Evolutionary conservation across 305 asterid genomes (phyloP).

Genomic region (Coffea humblotiana): DNA sequence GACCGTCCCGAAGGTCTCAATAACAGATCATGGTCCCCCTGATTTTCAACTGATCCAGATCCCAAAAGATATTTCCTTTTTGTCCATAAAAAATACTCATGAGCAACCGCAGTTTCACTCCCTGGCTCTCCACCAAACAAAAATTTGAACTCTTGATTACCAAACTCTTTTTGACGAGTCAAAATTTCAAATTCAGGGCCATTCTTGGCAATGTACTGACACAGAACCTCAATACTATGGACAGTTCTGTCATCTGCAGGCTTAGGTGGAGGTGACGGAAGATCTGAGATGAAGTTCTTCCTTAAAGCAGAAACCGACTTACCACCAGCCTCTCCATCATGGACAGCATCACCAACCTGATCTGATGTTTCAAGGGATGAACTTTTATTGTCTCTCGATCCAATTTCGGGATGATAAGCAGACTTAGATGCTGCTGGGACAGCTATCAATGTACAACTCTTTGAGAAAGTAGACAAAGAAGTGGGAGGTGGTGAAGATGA

Average conservation of each 20-base stretch:
- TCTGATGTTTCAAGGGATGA: slow-evolving; percentile 7
- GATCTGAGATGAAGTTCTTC: slow-evolving; percentile 31
- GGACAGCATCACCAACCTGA: slow-evolving; percentile 11
- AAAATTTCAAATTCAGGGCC: slow-evolving; percentile 35
- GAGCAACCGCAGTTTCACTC: slow-evolving; percentile 21
- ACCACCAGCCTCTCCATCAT: slow-evolving; percentile 17
- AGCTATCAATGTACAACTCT: slow-evolving; percentile 2
- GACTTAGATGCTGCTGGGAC: slow-evolving; percentile 3
- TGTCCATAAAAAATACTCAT: slow-evolving; percentile 24
- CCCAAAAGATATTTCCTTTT: slow-evolving; percentile 18
- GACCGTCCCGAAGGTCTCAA: slow-evolving; percentile 14
- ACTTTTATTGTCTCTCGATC: slow-evolving; percentile 1
- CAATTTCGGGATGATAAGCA: slow-evolving; percentile 9
- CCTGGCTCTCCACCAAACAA: slow-evolving; percentile 26
- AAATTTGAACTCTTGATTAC: slow-evolving; percentile 23
- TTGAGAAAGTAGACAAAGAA: slow-evolving; percentile 18
- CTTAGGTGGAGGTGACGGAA: slow-evolving; percentile 35
- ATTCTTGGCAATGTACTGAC: slow-evolving; percentile 40
- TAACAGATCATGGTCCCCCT: slow-evolving; percentile 6
- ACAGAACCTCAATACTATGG: slow-evolving; percentile 29
- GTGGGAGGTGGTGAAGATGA: slow-evolving; percentile 51
- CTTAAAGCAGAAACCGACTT: slow-evolving; percentile 21
- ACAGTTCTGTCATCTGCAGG: slow-evolving; percentile 33
- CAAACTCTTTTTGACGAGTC: slow-evolving; percentile 22
- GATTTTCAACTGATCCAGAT: slow-evolving; percentile 1